phyloP scores from a whole-genome alignment of 345 rosid genomes.

The Bruguiera sexangula region DNA sequence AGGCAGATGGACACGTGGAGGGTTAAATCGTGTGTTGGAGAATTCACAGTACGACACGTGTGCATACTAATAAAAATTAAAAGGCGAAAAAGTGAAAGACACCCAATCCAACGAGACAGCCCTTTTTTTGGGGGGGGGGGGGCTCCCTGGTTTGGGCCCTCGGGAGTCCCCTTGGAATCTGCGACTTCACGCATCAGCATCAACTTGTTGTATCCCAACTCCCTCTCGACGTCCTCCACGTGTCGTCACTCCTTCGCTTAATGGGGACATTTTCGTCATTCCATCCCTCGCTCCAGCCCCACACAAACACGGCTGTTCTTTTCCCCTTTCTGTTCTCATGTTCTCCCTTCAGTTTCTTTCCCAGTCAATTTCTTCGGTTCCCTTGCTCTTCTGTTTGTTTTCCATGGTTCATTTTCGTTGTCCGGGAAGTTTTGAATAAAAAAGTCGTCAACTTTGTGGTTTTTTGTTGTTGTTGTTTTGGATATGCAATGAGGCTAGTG shows the following conservation, averaged over 20 bases:
- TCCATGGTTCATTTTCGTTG: neutral
- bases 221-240: constrained; percentile 39
- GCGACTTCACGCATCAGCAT: constrained; percentile 26
- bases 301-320: neutral
- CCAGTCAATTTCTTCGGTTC: neutral
- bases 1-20: constrained; percentile 19
- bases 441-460: constrained; percentile 4
- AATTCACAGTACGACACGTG: constrained; percentile 25
- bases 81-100: neutral
- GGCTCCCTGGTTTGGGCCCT: neutral
- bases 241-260: constrained; percentile 21
- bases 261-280: constrained; percentile 1
- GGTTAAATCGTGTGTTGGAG: neutral
- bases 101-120: neutral
- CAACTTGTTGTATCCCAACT: neutral
- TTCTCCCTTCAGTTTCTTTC: neutral
- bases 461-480: neutral
- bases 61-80: neutral
- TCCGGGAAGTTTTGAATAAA: constrained; percentile 3
- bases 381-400: neutral
- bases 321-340: neutral
- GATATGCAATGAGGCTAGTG: neutral
- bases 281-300: neutral
- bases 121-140: constrained; percentile 5
- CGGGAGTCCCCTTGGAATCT: constrained; percentile 31